Evolutionary conservation across 179 eudicot species (phyloP).

Genomic region (Silene coronaria): DNA sequence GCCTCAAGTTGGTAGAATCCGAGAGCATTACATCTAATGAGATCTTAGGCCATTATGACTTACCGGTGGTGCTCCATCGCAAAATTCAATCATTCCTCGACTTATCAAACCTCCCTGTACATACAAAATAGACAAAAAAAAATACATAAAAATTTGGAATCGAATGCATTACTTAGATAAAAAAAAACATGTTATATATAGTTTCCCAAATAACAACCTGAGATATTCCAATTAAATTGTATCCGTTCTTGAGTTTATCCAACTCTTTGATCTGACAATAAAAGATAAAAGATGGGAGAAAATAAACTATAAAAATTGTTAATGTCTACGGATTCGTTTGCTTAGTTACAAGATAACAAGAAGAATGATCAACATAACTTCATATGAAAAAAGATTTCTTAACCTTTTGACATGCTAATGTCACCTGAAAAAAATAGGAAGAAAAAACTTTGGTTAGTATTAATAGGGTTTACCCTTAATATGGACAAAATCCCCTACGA

Average conservation of each 20-base stretch:
- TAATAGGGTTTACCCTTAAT: too few species aligned
- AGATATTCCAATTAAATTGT: conserved; percentile 1
- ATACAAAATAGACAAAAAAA: not conserved
- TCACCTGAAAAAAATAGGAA: not conserved
- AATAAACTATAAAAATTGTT: too few species aligned
- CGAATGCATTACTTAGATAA: too few species aligned
- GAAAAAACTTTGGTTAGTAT: not conserved
- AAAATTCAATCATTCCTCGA: too few species aligned
- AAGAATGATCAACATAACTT: not conserved
- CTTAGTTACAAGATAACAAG: not conserved
- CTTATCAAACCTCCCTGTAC: too few species aligned
- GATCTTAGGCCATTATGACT: not conserved
- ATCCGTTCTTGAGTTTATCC: not conserved
- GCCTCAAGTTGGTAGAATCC: too few species aligned
- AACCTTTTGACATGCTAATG: not conserved
- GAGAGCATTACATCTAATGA: too few species aligned
- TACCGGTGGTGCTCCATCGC: not conserved
- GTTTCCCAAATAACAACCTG: not conserved
- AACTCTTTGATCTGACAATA: not conserved
- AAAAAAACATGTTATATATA: too few species aligned
- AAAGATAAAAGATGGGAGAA: not conserved
- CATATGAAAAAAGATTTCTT: not conserved
- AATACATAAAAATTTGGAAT: not conserved
- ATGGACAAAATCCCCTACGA: too few species aligned
- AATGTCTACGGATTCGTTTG: too few species aligned